Evolutionary conservation across 2,329 filamentous ascomycete species (phyloP).

Genomic region (Helicocarpus griseus): DNA sequence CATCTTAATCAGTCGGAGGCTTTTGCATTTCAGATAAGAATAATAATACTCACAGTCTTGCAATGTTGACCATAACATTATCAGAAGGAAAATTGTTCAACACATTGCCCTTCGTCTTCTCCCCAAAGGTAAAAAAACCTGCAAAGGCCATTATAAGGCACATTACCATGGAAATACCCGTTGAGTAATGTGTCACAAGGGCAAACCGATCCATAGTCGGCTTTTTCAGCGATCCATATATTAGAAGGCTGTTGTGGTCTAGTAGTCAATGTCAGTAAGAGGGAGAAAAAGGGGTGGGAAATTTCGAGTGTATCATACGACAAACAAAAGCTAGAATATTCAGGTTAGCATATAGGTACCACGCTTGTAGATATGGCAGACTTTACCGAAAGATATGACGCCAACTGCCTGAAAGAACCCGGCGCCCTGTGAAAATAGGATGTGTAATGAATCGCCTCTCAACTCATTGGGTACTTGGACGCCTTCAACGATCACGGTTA

Average conservation of each 20-base stretch:
- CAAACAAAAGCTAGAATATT: constrained; percentile 51
- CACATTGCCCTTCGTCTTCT: constrained; percentile 85
- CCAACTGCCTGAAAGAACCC: constrained; percentile 94
- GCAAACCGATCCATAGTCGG: constrained; percentile 94
- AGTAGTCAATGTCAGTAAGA: constrained; percentile 11
- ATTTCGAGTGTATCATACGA: constrained; percentile 34
- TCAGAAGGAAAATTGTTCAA: constrained; percentile 93
- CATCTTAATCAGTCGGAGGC: constrained; percentile 14
- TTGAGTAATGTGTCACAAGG: constrained; percentile 87
- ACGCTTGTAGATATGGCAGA: not conserved
- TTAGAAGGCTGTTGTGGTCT: constrained; percentile 93
- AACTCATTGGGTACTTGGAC: constrained; percentile 61
- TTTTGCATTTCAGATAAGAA: not conserved
- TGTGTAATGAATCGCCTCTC: constrained; percentile 60
- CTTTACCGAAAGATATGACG: constrained; percentile 88
- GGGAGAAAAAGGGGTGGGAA: not conserved
- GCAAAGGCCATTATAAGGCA: constrained; percentile 80
- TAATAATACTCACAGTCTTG: constrained; percentile 53
- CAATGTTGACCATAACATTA: constrained; percentile 89
- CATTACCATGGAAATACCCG: constrained; percentile 78
- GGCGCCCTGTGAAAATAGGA: constrained; percentile 62
- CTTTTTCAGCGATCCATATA: constrained; percentile 89
- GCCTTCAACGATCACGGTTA: constrained; percentile 80
- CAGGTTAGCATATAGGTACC: constrained; percentile 22
- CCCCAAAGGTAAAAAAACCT: constrained; percentile 88